Evolutionary conservation across 345 rosid genomes (phyloP).

Genomic region (Limnanthes douglasii): DNA sequence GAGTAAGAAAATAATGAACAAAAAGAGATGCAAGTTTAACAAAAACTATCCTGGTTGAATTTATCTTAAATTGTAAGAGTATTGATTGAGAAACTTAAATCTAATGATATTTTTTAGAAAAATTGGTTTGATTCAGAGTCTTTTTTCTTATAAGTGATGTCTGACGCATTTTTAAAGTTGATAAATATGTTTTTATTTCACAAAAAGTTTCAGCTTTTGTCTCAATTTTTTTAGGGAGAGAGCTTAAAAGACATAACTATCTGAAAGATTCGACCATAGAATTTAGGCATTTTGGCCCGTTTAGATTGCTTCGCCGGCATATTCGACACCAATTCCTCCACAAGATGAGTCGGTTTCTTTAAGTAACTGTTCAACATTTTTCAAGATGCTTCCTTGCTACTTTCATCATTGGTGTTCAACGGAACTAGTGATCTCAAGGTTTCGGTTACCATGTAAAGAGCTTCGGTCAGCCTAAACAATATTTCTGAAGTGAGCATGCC

Average conservation of each 20-base stretch:
- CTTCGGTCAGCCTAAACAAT: conserved; percentile 67
- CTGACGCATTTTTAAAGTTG: no score
- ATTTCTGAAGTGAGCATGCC: conserved; percentile 43
- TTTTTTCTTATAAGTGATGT: no score
- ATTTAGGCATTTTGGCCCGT: conserved; percentile 55
- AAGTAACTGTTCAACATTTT: conserved; percentile 33
- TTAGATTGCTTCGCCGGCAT: conserved; percentile 60
- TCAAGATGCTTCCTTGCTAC: conserved; percentile 27
- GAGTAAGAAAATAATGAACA: no score
- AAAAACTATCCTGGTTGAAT: no score
- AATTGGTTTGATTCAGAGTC: no score
- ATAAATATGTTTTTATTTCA: no score
- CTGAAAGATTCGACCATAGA: conserved; percentile 48
- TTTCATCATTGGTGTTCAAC: conserved; percentile 14
- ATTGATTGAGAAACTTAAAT: no score
- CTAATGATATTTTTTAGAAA: no score
- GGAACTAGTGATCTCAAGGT: conserved; percentile 40
- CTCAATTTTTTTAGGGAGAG: conserved; percentile 39
- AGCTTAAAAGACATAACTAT: conserved; percentile 30
- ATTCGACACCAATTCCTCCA: conserved; percentile 37
- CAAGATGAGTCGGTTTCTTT: conserved; percentile 29
- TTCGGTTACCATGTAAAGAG: conserved; percentile 63
- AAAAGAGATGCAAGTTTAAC: no score
- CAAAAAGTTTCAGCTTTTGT: conserved; percentile 45
- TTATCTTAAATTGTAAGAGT: no score